phyloP scores from a whole-genome alignment of 1,139 yeast species.

The Arxiozyma heterogenica region DNA sequence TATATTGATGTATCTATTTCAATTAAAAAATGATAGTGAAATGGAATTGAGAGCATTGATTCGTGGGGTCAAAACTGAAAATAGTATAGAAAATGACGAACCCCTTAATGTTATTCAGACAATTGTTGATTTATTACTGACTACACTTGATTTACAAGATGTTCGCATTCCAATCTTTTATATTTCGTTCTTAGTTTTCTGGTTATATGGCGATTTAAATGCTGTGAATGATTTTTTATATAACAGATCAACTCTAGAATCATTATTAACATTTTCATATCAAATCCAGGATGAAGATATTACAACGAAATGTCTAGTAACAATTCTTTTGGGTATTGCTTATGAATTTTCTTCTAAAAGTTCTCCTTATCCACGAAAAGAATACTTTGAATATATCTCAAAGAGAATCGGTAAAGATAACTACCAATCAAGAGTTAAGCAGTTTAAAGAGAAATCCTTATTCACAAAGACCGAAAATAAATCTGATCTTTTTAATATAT shows the following conservation, averaged over 20 bases:
- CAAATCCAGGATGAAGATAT: constrained; percentile 51
- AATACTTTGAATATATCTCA: constrained; percentile 52
- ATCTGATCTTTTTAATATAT: constrained; percentile 37
- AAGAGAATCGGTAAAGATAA: constrained; percentile 69
- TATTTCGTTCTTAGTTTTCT: constrained; percentile 59
- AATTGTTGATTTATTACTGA: constrained; percentile 62
- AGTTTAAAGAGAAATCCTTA: constrained; percentile 51
- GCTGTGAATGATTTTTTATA: constrained; percentile 72
- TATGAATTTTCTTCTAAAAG: constrained; percentile 71
- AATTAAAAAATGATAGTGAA: constrained; percentile 36
- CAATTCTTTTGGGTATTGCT: constrained; percentile 62
- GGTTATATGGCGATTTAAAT: constrained; percentile 70
- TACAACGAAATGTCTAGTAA: constrained; percentile 66
- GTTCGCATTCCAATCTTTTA: constrained; percentile 75
- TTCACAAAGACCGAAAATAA: constrained; percentile 50
- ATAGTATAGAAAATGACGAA: constrained; percentile 61
- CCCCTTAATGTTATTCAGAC: constrained; percentile 70
- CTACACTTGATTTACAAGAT: constrained; percentile 56
- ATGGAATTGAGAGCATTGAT: constrained; percentile 36
- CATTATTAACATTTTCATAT: constrained; percentile 59
- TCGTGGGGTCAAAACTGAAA: constrained; percentile 52
- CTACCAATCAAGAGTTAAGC: constrained; percentile 62
- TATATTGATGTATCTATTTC: constrained; percentile 54
- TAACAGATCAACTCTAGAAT: constrained; percentile 56
- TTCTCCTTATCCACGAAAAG: constrained; percentile 62